Evolutionary conservation across 306 rosid species (phyloP).

Genomic region (Prunus padus): DNA sequence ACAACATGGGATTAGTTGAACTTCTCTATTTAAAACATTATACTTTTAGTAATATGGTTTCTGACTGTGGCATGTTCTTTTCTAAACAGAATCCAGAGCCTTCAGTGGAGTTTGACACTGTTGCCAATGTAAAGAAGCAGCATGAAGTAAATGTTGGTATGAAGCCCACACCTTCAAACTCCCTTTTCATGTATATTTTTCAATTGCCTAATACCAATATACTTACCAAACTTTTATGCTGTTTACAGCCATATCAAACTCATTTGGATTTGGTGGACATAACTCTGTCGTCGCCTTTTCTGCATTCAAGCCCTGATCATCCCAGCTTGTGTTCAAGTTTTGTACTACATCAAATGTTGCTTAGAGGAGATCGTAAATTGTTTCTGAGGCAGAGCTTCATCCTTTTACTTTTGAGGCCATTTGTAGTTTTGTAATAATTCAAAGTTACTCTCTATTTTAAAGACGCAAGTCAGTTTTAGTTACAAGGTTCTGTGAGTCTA

Average conservation of each 20-base stretch:
- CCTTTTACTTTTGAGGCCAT: conserved; percentile 12
- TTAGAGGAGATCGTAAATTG: conserved; percentile 37
- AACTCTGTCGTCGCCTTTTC: conserved; percentile 94
- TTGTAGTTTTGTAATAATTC: conserved; percentile 30
- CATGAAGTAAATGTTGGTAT: conserved; percentile 93
- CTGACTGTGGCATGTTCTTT: conserved; percentile 17
- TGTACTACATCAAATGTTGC: conserved; percentile 27
- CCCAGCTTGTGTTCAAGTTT: conserved; percentile 34
- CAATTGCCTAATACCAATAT: conserved; percentile 7
- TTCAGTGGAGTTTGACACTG: conserved; percentile 89
- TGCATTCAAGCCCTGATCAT: conserved; percentile 77
- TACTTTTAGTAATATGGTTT: neutral
- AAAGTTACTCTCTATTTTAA: conserved; percentile 20
- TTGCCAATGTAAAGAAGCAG: conserved; percentile 72
- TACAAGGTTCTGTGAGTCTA: neutral
- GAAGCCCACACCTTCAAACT: conserved; percentile 33
- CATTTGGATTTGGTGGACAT: conserved; percentile 98
- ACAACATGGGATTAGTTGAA: neutral
- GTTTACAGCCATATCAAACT: conserved; percentile 84
- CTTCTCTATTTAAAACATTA: conserved; percentile 4
- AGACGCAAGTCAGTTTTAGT: conserved; percentile 15
- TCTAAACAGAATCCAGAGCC: conserved; percentile 86
- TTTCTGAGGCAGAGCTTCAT: conserved; percentile 45
- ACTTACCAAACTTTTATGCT: neutral
- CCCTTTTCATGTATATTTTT: neutral